Evolutionary conservation across 495 filamentous ascomycete genomes (phyloP).

Genomic region (Penicilliopsis zonata): DNA sequence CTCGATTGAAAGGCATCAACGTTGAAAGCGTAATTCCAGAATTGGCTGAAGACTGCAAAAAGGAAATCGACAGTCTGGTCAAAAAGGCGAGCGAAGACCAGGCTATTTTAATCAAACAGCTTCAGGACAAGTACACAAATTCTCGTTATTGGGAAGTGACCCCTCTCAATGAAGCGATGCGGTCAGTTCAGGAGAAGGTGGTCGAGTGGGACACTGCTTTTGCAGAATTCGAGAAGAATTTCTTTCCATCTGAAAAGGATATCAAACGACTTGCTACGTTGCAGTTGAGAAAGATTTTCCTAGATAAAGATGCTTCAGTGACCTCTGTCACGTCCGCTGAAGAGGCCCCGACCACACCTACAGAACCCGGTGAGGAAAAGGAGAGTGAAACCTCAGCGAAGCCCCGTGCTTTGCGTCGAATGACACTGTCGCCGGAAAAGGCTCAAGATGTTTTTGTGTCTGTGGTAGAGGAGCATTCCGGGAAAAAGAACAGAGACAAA

Average conservation of each 20-base stretch:
- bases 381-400: constrained; percentile 24
- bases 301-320: constrained; percentile 69
- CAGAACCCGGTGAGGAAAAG: constrained; percentile 31
- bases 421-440: constrained; percentile 52
- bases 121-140: constrained; percentile 82
- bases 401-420: constrained; percentile 26
- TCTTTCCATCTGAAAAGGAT: constrained; percentile 95
- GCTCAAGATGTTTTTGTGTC: constrained; percentile 57
- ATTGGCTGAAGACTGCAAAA: constrained; percentile 65
- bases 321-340: constrained; percentile 57
- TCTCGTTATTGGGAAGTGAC: constrained; percentile 96
- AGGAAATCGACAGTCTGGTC: constrained; percentile 63
- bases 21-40: constrained; percentile 82
- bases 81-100: constrained; percentile 77
- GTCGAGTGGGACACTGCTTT: constrained; percentile 89
- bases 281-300: constrained; percentile 90
- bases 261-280: constrained; percentile 83
- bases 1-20: constrained; percentile 75
- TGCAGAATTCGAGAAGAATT: constrained; percentile 80
- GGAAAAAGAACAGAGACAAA: constrained; percentile 19
- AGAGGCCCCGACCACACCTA: constrained; percentile 29
- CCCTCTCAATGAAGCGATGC: constrained; percentile 75
- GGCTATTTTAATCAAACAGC: constrained; percentile 50
- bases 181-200: constrained; percentile 84
- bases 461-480: constrained; percentile 54